These are phyloP conservation scores for Apophysomyces ossiformis DNA, from an alignment of 371 early-diverging fungal species.

Conservation along the genomic window DNA sequence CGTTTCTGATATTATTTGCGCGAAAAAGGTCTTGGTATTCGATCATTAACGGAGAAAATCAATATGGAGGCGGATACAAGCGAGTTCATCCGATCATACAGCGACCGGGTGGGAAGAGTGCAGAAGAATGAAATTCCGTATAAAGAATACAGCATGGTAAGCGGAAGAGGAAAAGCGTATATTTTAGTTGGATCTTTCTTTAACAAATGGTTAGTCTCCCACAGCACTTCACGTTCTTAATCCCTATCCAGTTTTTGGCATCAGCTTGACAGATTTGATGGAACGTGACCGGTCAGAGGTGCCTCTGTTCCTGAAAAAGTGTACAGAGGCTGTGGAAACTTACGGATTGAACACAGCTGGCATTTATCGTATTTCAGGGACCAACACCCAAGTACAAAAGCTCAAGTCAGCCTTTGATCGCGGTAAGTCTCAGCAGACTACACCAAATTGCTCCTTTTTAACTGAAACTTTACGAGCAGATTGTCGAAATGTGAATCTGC, in stretches of 20 bases:
- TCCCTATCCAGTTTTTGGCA: constrained; percentile 73
- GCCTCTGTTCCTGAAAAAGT: constrained; percentile 75
- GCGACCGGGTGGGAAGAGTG: constrained; percentile 21
- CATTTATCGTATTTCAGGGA: constrained; percentile 86
- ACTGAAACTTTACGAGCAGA: not conserved
- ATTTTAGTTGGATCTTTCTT: not conserved
- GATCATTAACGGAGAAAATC: constrained; percentile 61
- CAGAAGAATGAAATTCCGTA: constrained; percentile 53
- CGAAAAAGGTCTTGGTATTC: constrained; percentile 43
- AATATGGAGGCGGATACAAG: constrained; percentile 57
- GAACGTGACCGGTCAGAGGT: constrained; percentile 70
- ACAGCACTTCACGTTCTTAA: constrained; percentile 62
- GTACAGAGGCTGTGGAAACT: constrained; percentile 77
- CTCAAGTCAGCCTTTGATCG: constrained; percentile 74
- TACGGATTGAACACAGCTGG: constrained; percentile 71
- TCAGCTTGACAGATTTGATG: constrained; percentile 61
- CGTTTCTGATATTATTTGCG: not conserved
- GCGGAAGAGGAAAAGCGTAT: constrained; percentile 4
- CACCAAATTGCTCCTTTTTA: not conserved
- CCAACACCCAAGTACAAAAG: constrained; percentile 67
- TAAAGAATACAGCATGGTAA: constrained; percentile 60
- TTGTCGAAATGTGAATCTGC: not conserved
- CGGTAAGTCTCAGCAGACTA: constrained; percentile 37
- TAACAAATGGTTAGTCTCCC: constrained; percentile 43
- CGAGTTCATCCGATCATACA: constrained; percentile 40